A percentile compares a stretch with the other conserved stretches of the same genome.
Conservation (phyloP, 2,329 filamentous ascomycete species). For the Septoria petroselini region DNA sequence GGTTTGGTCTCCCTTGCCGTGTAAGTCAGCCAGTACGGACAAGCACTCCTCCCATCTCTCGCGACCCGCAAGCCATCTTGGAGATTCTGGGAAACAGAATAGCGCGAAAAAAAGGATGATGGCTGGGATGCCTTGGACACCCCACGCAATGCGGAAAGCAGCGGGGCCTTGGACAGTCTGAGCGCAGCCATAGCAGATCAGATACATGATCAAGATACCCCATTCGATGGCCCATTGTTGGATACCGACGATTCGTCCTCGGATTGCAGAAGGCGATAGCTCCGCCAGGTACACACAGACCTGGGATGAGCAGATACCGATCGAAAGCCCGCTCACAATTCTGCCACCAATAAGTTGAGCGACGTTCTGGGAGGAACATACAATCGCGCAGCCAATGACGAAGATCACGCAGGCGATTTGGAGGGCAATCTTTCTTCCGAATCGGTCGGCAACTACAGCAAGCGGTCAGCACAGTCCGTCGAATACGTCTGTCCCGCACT, state of each 20-base stretch:
- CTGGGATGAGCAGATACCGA: conserved; percentile 68
- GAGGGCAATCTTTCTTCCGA: conserved; percentile 53
- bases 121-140: conserved; percentile 45
- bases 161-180: conserved; percentile 16
- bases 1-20: conserved; percentile 44
- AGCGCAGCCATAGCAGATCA: conserved; percentile 61
- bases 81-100: conserved; percentile 47
- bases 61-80: conserved; percentile 50
- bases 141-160: conserved; percentile 55
- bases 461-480: background rate
- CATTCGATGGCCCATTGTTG: conserved; percentile 71
- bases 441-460: conserved; percentile 51
- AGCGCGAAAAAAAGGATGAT: conserved; percentile 46
- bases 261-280: conserved; percentile 54
- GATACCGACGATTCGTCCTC: conserved; percentile 65
- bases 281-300: conserved; percentile 64
- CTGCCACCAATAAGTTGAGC: conserved; percentile 67
- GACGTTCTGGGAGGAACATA: conserved; percentile 61
- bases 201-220: conserved; percentile 66
- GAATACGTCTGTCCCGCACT: background rate
- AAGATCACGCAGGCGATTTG: conserved; percentile 46
- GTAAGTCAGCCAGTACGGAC: conserved; percentile 44
- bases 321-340: conserved; percentile 65
- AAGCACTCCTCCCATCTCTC: conserved; percentile 47
- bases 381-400: conserved; percentile 58